Conservation (phyloP, 768 basidiomycete species). For the Podaxis sp. region DNA sequence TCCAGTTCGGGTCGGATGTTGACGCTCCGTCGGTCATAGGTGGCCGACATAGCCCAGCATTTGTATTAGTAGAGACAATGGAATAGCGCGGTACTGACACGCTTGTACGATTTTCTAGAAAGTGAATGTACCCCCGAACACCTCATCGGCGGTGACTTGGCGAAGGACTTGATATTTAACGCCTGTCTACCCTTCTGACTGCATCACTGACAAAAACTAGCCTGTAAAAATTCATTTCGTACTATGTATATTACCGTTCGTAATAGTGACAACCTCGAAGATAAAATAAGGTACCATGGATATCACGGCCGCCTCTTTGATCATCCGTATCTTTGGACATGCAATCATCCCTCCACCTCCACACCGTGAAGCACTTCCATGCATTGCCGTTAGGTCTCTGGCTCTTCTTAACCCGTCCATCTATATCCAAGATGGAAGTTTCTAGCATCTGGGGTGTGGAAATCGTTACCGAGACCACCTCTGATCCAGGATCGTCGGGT, state of each 20-base stretch:
- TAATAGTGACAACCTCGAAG: slow-evolving; percentile 16
- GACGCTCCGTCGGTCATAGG: no score
- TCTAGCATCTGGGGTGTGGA: slow-evolving; percentile 50
- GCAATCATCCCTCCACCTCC: slow-evolving; percentile 43
- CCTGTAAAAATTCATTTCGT: background rate
- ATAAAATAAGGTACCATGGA: slow-evolving; percentile 46
- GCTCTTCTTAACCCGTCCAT: slow-evolving; percentile 43
- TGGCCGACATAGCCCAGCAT: no score
- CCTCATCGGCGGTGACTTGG: no score
- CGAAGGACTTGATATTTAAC: background rate
- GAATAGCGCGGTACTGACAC: no score
- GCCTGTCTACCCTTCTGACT: background rate
- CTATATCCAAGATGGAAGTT: slow-evolving; percentile 46
- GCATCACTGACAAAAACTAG: background rate
- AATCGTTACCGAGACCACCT: slow-evolving; percentile 34
- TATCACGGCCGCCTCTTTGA: slow-evolving; percentile 41
- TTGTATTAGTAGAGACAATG: no score
- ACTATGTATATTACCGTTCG: slow-evolving; percentile 21
- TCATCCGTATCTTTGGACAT: slow-evolving; percentile 18
- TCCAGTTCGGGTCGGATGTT: no score
- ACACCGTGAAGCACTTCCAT: slow-evolving; percentile 57
- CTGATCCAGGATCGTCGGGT: slow-evolving; percentile 3
- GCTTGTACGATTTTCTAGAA: no score
- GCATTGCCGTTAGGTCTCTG: slow-evolving; percentile 49
- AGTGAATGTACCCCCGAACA: no score